Evolutionary conservation across 2,329 filamentous ascomycete genomes (phyloP), one percentile per base, ranked within the genome.

Genomic region (Sarocladiaceae sp.): DNA sequence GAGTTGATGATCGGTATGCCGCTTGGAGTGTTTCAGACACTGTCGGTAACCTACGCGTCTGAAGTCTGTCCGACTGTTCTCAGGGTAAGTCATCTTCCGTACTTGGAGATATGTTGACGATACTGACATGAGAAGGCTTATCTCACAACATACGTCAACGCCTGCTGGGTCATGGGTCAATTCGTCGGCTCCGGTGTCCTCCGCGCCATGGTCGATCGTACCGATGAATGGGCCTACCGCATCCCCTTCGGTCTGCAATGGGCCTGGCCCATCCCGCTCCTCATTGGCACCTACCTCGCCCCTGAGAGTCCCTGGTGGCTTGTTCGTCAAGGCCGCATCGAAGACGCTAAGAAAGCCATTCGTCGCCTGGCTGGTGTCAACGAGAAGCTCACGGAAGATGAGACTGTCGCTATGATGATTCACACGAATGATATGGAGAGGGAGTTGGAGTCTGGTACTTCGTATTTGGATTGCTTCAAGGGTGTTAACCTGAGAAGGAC

Each of bases 61-160:
- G 84, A 87, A 61, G 83, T 88, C 42, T 86, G 83, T 59, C 85
- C 85, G 0, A 78, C 87, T 5, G 54, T 61, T 3, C 54, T 36
- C 15, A 52, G 54, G 3, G 44, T 47, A 50, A 36, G 39, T 51
- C 53, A 33, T 33, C 29, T 33, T 15, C 29, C 29, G 15, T 33
- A 8, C 29, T 33, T 15, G 8, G 10, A 33, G 10, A 33, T 15
- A 33, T 33, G 15, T 33, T 33, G 29, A 33, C 29, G 15, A 15
- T 33, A n/a, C n/a, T n/a, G n/a, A n/a, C 29, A 33, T 15, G 15
- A 10, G 10, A 10, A 48, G 44, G 25, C 68, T 4, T 70, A 67
- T 28, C 53, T 70, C 4, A 71, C 73, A 2, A 72, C 68, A 0
- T 76, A 75, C 39, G 68, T 73, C 54, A 78, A 78, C 55, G 64